These are phyloP conservation scores for Citrus inodora DNA, from an alignment of 345 rosid species.

Conservation along the genomic window DNA sequence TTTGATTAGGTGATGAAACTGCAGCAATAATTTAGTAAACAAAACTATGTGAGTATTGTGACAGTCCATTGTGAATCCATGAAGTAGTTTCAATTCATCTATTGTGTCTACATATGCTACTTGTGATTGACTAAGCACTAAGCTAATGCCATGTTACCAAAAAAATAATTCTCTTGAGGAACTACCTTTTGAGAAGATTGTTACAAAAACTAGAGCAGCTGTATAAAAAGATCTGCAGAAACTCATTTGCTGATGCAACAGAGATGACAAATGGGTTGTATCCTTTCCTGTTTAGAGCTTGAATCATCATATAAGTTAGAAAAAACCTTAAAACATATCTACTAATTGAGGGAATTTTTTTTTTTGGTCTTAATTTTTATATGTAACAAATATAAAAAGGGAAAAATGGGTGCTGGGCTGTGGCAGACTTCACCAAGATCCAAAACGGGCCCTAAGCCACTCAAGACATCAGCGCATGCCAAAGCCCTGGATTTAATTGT, in stretches of 20 bases:
- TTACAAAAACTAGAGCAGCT: constrained; percentile 41
- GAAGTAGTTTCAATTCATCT: not conserved
- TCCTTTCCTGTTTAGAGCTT: constrained; percentile 35
- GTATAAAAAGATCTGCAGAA: constrained; percentile 23
- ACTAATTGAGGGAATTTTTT: too few species aligned
- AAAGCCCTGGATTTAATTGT: too few species aligned
- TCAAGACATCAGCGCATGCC: too few species aligned
- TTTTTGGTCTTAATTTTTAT: too few species aligned
- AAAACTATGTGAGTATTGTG: not conserved
- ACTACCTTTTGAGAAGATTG: constrained; percentile 34
- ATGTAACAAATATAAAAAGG: too few species aligned
- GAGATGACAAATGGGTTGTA: constrained; percentile 30
- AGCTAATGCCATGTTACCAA: too few species aligned
- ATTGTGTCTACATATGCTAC: too few species aligned
- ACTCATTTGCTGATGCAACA: constrained; percentile 28
- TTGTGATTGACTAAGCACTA: not conserved
- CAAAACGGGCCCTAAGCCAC: too few species aligned
- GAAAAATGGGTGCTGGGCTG: too few species aligned
- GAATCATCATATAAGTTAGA: constrained; percentile 46
- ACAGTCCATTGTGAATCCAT: not conserved
- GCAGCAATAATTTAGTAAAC: not conserved
- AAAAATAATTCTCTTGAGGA: too few species aligned
- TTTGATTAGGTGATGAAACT: not conserved
- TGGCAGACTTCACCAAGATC: too few species aligned
- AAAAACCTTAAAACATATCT: constrained; percentile 30